These are phyloP conservation scores for Phytophthora nicotianae DNA, from an alignment of 352 stramenopile species.

Conservation along the genomic window DNA sequence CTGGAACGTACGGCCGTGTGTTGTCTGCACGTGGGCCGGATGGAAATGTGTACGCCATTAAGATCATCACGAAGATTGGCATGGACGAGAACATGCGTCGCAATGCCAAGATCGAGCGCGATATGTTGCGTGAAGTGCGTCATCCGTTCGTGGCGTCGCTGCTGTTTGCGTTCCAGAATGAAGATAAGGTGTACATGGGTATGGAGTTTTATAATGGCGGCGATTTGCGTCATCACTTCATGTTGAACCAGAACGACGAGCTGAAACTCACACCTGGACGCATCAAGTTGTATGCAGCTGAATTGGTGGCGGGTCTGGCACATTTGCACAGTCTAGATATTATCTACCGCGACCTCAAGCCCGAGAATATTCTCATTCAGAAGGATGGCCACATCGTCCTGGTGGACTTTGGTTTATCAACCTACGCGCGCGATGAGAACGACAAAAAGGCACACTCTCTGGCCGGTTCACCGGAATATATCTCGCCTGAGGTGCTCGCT, in stretches of 20 bases:
- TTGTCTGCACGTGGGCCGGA: constrained; percentile 73
- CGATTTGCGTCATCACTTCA: constrained; percentile 91
- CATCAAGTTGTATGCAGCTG: constrained; percentile 88
- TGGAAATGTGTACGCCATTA: constrained; percentile 84
- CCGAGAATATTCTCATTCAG: constrained; percentile 90
- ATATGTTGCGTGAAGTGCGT: constrained; percentile 94
- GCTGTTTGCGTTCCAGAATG: constrained; percentile 97
- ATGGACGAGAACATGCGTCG: constrained; percentile 84
- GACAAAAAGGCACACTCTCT: constrained; percentile 74
- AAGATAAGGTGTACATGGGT: constrained; percentile 98
- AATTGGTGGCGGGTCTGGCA: constrained; percentile 79
- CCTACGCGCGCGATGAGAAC: constrained; percentile 58
- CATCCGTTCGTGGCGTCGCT: constrained; percentile 98
- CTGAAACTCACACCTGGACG: constrained; percentile 68
- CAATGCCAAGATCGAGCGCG: constrained; percentile 92
- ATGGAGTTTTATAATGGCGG: constrained; percentile 99
- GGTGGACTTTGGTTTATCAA: constrained; percentile 92
- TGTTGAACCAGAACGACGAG: constrained; percentile 67
- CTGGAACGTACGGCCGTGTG: constrained; percentile 84
- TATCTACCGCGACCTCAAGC: constrained; percentile 92
- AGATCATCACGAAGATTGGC: constrained; percentile 90
- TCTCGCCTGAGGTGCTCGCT: constrained; percentile 90
- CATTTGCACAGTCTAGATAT: constrained; percentile 90
- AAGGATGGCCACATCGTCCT: constrained; percentile 90
- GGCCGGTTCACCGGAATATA: constrained; percentile 90